Percentiles rank a stretch among this genome's conserved stretches.
Conservation (phyloP, 345 rosid species). For the Mallotus nudiflorus region DNA sequence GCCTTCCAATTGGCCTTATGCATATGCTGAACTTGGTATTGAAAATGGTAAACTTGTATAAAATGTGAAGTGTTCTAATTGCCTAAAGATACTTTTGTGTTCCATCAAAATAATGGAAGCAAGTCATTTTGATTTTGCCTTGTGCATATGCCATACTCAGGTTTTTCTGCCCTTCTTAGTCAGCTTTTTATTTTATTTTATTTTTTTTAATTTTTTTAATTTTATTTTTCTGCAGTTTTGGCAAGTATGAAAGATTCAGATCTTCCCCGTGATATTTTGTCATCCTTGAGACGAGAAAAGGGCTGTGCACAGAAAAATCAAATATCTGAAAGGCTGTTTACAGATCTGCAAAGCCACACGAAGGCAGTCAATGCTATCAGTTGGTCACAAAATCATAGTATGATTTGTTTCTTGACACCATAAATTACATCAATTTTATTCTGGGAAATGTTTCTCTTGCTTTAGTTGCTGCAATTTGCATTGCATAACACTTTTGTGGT, state of each 20-base stretch:
- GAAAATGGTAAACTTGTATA: too few species aligned
- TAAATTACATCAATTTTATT: not conserved
- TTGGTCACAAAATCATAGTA: conserved; percentile 82
- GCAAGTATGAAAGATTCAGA: conserved; percentile 60
- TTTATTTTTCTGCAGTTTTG: conserved; percentile 36
- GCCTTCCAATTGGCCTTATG: too few species aligned
- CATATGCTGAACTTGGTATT: too few species aligned
- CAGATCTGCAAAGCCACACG: conserved; percentile 52
- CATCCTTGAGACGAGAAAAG: conserved; percentile 38
- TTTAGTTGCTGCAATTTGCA: not conserved
- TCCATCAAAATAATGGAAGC: too few species aligned
- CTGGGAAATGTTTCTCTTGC: not conserved
- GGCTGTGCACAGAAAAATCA: conserved; percentile 28
- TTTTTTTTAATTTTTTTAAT: too few species aligned
- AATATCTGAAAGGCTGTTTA: conserved; percentile 48
- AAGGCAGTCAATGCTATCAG: conserved; percentile 71
- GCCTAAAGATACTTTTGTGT: too few species aligned
- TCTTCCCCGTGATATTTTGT: conserved; percentile 41
- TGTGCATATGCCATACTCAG: too few species aligned
- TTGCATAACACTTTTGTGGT: too few species aligned
- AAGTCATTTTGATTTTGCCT: too few species aligned
- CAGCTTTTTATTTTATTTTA: too few species aligned
- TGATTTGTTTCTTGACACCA: conserved; percentile 15
- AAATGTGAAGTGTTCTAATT: too few species aligned
- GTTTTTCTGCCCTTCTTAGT: too few species aligned